Conservation (phyloP, 2,329 filamentous ascomycete genomes). For the Beauveria sp. region DNA sequence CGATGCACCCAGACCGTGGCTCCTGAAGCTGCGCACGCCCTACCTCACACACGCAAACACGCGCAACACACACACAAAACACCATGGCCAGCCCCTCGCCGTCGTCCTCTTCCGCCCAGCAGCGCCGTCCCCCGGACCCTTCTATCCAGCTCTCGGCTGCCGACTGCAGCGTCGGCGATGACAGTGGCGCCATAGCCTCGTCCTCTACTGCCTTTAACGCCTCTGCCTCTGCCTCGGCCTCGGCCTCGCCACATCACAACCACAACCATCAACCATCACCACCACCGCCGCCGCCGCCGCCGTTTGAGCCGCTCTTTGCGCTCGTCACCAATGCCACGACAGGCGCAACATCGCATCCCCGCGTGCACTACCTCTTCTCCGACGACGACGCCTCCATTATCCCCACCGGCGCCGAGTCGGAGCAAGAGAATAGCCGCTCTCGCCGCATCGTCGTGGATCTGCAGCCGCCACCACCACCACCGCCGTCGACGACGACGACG, state of each 20-base stretch:
- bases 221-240: background rate
- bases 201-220: background rate
- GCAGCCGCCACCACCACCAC: constrained; percentile 44
- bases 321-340: constrained; percentile 70
- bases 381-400: constrained; percentile 75
- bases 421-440: no score
- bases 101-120: background rate
- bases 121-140: background rate
- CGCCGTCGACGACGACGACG: constrained; percentile 28
- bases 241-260: background rate
- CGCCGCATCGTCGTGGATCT: no score
- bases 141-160: background rate
- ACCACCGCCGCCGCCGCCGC: constrained; percentile 19
- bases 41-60: background rate
- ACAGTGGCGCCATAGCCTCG: background rate
- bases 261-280: background rate
- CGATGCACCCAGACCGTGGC: background rate
- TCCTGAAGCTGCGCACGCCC: background rate
- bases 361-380: constrained; percentile 84
- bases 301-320: constrained; percentile 77
- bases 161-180: constrained; percentile 4
- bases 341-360: constrained; percentile 71
- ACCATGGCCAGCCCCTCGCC: constrained; percentile 2
- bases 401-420: no score
- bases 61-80: background rate